These are phyloP conservation scores for Cucurbita moschata DNA, from an alignment of 306 rosid genomes.

Conservation along the genomic window DNA sequence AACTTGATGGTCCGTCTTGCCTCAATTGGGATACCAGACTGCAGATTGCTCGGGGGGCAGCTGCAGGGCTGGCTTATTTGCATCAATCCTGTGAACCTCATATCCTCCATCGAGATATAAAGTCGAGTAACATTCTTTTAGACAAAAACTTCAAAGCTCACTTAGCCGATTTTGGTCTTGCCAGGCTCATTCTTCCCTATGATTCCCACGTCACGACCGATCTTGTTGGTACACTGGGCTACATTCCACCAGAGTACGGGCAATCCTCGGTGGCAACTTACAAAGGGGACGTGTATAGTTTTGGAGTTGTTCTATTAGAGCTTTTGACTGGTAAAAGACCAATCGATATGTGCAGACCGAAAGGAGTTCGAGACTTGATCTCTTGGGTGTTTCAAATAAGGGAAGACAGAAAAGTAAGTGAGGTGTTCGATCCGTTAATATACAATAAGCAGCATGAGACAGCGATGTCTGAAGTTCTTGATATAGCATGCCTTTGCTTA, in stretches of 20 bases:
- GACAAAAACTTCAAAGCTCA: conserved; percentile 66
- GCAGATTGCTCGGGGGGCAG: conserved; percentile 51
- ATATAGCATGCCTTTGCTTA: no score
- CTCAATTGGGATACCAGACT: conserved; percentile 72
- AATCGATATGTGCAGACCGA: conserved; percentile 62
- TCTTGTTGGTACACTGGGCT: conserved; percentile 93
- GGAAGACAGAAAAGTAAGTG: conserved; percentile 53
- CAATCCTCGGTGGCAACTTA: conserved; percentile 96
- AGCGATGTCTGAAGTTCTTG: no score
- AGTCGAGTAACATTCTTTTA: conserved; percentile 88
- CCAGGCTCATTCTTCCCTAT: conserved; percentile 75
- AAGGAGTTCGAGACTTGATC: conserved; percentile 68
- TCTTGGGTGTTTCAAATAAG: conserved; percentile 72
- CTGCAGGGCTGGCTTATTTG: conserved; percentile 72
- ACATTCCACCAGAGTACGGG: conserved; percentile 94
- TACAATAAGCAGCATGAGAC: no score
- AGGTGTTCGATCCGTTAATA: conserved; percentile 40
- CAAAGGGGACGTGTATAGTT: conserved; percentile 86
- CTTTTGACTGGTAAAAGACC: conserved; percentile 84
- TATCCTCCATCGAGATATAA: conserved; percentile 87
- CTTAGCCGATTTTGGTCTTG: conserved; percentile 84
- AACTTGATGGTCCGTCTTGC: conserved; percentile 52
- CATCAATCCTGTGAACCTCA: conserved; percentile 82
- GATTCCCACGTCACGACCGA: conserved; percentile 92
- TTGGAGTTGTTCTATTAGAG: conserved; percentile 89